A percentile compares a stretch with the other conserved stretches of the same genome.
Evolutionary conservation across 768 basidiomycete genomes (phyloP).

Genomic region (Psilocybe azurescens): DNA sequence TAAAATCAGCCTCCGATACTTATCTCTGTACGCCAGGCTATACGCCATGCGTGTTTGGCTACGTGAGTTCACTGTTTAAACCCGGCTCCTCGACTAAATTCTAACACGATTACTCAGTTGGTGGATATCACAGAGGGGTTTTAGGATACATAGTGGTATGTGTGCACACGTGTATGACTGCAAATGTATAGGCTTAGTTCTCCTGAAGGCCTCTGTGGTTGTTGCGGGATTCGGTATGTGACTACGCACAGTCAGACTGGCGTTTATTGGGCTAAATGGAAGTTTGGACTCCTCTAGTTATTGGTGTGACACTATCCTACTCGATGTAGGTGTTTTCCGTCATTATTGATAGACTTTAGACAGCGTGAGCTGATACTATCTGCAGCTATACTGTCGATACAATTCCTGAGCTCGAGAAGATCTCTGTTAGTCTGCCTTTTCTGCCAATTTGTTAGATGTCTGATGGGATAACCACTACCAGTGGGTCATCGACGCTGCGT

Average conservation of each 20-base stretch:
- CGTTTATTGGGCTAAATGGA: neutral
- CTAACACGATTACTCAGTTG: slow-evolving; percentile 15
- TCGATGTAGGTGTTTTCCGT: slow-evolving; percentile 33
- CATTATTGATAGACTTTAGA: neutral
- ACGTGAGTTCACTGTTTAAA: slow-evolving; percentile 36
- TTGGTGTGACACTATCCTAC: slow-evolving; percentile 38
- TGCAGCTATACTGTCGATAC: slow-evolving; percentile 36
- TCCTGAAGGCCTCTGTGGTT: slow-evolving; percentile 36
- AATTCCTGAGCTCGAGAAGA: slow-evolving; percentile 33
- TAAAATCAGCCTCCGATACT: too few relatives aligned
- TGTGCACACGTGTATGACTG: neutral
- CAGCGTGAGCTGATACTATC: neutral
- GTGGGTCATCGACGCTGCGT: slow-evolving; percentile 49
- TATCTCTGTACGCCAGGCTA: slow-evolving; percentile 30
- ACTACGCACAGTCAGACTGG: neutral
- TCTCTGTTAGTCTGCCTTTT: slow-evolving; percentile 33
- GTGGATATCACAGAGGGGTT: slow-evolving; percentile 30
- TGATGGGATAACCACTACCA: slow-evolving; percentile 16
- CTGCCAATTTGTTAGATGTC: neutral
- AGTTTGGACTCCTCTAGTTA: neutral
- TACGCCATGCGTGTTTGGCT: slow-evolving; percentile 53
- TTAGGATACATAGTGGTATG: slow-evolving; percentile 31
- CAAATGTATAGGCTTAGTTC: slow-evolving; percentile 2
- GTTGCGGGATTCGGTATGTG: slow-evolving; percentile 43
- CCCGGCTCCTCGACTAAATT: neutral